A percentile compares a stretch with the other conserved stretches of the same genome.
These are phyloP conservation scores for Articulospora tetracladia DNA, from an alignment of 495 filamentous ascomycete species.

Conservation along the genomic window DNA sequence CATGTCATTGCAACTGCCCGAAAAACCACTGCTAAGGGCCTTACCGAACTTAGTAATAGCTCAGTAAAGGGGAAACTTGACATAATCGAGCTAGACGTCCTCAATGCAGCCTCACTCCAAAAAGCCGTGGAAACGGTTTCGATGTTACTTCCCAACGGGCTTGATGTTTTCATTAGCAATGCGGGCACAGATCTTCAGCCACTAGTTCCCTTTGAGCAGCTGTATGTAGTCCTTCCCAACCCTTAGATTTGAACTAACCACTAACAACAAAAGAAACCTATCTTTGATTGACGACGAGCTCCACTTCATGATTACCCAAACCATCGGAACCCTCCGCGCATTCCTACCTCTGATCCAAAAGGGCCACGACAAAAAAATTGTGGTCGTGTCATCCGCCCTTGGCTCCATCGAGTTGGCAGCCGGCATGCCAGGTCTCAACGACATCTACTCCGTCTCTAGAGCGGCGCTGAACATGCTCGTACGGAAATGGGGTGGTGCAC, in stretches of 20 bases:
- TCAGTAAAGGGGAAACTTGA: too few species aligned
- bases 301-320: slow-evolving; percentile 4
- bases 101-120: slow-evolving; percentile 4
- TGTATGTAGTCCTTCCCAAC: too few species aligned
- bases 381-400: slow-evolving; percentile 8
- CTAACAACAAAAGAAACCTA: too few species aligned
- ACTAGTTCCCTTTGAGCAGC: too few species aligned
- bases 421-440: slow-evolving; percentile 2
- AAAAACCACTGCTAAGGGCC: too few species aligned
- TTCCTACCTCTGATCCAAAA: slow-evolving; percentile 14
- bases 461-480: slow-evolving; percentile 18
- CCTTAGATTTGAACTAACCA: too few species aligned
- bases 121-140: slow-evolving; percentile 4
- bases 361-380: slow-evolving; percentile 10
- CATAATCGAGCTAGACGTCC: not conserved
- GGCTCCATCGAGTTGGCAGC: slow-evolving; percentile 13
- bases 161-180: slow-evolving; percentile 1
- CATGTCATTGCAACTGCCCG: too few species aligned
- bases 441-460: slow-evolving; percentile 6
- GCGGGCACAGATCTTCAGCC: too few species aligned
- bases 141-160: slow-evolving; percentile 11
- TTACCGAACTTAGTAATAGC: too few species aligned
- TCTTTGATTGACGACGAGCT: not conserved
- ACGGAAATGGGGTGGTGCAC: slow-evolving; percentile 13
- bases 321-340: slow-evolving; percentile 1